phyloP scores from a whole-genome alignment of 179 eudicot species.

The Spinacia oleracea region DNA sequence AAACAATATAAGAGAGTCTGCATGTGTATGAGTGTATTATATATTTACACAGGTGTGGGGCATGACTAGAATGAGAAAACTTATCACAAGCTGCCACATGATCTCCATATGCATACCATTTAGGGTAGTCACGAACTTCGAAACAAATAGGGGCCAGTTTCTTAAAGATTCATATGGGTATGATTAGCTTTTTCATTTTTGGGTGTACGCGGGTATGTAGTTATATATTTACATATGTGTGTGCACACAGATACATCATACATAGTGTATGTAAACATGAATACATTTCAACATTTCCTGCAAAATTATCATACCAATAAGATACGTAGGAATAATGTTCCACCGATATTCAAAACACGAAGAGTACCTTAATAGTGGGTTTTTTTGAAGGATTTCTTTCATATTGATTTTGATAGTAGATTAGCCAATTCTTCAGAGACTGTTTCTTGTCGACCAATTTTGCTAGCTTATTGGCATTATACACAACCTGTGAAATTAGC shows the following conservation, averaged over 20 bases:
- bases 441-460: constrained; percentile 68
- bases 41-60: neutral
- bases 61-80: too few relatives aligned
- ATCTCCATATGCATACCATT: too few relatives aligned
- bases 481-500: constrained; percentile 48
- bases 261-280: neutral
- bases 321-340: neutral
- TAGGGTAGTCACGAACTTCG: too few relatives aligned
- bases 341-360: neutral
- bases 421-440: constrained; percentile 64
- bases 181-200: too few relatives aligned
- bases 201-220: too few relatives aligned
- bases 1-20: neutral
- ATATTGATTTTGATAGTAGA: constrained; percentile 68
- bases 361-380: constrained; percentile 73
- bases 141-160: too few relatives aligned
- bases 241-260: neutral
- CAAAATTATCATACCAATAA: neutral
- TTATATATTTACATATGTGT: too few relatives aligned
- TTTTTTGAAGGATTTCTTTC: constrained; percentile 60
- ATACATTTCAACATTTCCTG: neutral
- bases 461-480: constrained; percentile 79
- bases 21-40: too few relatives aligned
- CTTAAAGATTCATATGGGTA: too few relatives aligned
- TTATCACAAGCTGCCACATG: too few relatives aligned